A percentile compares a stretch with the other conserved stretches of the same genome.
These are phyloP conservation scores for Colletotrichum simmondsii DNA, from an alignment of 2,329 filamentous ascomycete genomes.

Conservation along the genomic window DNA sequence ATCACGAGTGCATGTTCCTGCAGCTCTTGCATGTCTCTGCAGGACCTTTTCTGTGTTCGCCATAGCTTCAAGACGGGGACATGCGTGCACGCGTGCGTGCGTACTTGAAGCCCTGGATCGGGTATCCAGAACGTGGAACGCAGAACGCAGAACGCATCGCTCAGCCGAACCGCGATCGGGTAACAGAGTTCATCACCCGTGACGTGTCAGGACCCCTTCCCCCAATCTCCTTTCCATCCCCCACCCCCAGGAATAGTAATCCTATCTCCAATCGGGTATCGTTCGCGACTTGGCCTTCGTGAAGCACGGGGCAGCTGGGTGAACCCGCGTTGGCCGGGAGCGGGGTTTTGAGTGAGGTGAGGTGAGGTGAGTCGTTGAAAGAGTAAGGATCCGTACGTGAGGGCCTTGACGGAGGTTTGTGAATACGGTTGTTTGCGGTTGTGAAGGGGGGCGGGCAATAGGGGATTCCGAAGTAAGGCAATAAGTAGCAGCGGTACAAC, in stretches of 20 bases:
- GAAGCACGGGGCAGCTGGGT: not conserved
- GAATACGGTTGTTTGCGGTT: no score
- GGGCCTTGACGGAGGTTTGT: no score
- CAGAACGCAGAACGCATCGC: not conserved
- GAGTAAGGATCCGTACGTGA: no score
- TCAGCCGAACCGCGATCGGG: not conserved
- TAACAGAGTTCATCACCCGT: not conserved
- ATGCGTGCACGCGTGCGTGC: no score
- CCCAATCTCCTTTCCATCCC: not conserved
- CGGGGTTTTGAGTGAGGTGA: no score
- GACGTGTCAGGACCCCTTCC: not conserved
- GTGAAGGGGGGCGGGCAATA: no score
- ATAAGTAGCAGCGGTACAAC: no score
- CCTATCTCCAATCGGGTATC: not conserved
- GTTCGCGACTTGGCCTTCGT: constrained; percentile 12
- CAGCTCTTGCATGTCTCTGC: not conserved
- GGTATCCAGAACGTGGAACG: not conserved
- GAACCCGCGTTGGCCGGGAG: not conserved
- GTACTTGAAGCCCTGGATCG: not conserved
- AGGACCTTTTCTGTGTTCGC: no score
- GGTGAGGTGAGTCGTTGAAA: not conserved
- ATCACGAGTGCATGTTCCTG: not conserved
- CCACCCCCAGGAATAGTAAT: no score
- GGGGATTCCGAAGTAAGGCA: no score
- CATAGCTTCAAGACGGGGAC: not conserved